Evolutionary conservation across 1,139 yeast species (phyloP), one percentile per base, ranked within the genome.

Genomic region (Hanseniaspora sp.): DNA sequence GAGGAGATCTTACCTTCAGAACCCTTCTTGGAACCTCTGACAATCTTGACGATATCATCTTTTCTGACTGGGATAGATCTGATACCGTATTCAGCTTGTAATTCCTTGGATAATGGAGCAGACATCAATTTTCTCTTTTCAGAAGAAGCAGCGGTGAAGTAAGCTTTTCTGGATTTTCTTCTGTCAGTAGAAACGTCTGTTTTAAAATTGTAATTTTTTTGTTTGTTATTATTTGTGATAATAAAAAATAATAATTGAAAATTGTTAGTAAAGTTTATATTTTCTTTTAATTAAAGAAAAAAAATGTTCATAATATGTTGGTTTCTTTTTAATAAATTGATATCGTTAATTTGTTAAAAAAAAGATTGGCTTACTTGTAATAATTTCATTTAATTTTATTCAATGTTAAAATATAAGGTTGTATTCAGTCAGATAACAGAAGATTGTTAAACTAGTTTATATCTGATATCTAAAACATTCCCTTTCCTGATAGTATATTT

Each of bases 91-190:
- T 94, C 85, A 75, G 84, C 94, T 77, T 95, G 86, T 78, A 94
- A 86, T 80, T 94, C 98, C 83, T 94, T 92, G 69, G 98, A 92
- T 71, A 94, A 84, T 71, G 98, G 96, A 75, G 98, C 98, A 70
- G 96, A 85, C 83, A 94, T 79, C 76, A 94, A 79, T 67, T 77
- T 79, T 79, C 98, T 88, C 80, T 97, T 88, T 72, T 79, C 88
- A 66, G 92, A 85, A 66, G 98, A 92, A 70, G 98, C 95, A 67
- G 99, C 95, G 70, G 79, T 79, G 90, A 94, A 94, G 86, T 94
- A 85, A 76, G 98, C 98, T 90, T 92, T 92, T 86, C 99, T 90
- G 77, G 97, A 81, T 86, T 92, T 92, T 76, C 95, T 85, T 82
- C 98, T 95, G 74, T 96, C 92, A 76, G 95, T 84, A 72, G 98